Percentiles rank a stretch among this genome's conserved stretches.
Conservation (phyloP, 2,329 filamentous ascomycete species). For the Amphichorda felina region DNA sequence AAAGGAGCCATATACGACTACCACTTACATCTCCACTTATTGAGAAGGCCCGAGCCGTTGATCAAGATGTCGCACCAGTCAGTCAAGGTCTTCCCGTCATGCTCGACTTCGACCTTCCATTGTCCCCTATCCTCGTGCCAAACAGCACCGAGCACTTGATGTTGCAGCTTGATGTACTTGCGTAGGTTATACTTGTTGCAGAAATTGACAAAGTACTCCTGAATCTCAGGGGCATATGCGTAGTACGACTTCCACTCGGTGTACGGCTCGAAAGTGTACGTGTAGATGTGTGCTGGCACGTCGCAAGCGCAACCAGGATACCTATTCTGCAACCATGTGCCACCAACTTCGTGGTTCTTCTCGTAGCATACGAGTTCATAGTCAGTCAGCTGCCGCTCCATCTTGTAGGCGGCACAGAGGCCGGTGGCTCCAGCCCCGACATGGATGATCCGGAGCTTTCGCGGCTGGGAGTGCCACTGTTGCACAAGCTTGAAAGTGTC, state of each 20-base stretch:
- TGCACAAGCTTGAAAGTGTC: too few relatives aligned
- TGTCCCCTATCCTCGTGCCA: constrained; percentile 4
- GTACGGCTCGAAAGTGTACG: constrained; percentile 49
- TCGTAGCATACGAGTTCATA: constrained; percentile 14
- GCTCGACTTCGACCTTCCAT: too few relatives aligned
- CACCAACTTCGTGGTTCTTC: constrained; percentile 13
- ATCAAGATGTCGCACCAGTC: constrained; percentile 35
- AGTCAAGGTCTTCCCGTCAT: too few relatives aligned
- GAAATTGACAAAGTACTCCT: constrained; percentile 35
- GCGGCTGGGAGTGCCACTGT: too few relatives aligned
- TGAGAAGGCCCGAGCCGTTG: constrained; percentile 35
- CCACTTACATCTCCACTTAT: constrained; percentile 38
- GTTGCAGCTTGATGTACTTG: constrained; percentile 34
- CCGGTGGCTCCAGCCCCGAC: constrained; percentile 16
- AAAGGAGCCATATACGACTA: too few relatives aligned
- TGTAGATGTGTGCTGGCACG: constrained; percentile 48
- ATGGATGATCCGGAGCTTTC: constrained; percentile 13
- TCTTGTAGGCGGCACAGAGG: constrained; percentile 14
- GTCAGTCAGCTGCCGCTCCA: constrained; percentile 9
- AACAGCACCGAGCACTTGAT: constrained; percentile 16
- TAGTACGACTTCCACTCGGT: constrained; percentile 48
- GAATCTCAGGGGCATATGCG: constrained; percentile 41
- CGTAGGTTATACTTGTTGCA: constrained; percentile 36
- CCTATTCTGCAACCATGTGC: constrained; percentile 12
- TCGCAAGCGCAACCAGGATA: constrained; percentile 29